A percentile compares a stretch with the other conserved stretches of the same genome.
Evolutionary conservation across 179 eudicot species (phyloP).

Genomic region (Beta lomatogona): DNA sequence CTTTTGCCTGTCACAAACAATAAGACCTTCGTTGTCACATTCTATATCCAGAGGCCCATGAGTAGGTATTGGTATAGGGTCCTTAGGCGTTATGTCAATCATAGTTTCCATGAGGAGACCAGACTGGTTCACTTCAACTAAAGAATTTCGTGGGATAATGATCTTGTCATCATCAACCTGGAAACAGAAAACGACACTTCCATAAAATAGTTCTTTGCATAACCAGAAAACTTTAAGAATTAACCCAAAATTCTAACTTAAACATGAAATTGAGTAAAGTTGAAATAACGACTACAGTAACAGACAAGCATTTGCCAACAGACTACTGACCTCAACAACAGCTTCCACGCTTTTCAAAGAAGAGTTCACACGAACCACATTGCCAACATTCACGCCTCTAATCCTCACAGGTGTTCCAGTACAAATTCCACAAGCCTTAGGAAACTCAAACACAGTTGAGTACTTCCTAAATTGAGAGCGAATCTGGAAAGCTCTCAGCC

Average conservation of each 20-base stretch:
- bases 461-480: conserved; percentile 74
- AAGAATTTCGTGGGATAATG: conserved; percentile 78
- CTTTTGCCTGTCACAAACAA: conserved; percentile 84
- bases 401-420: conserved; percentile 87
- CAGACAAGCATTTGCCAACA: conserved; percentile 6
- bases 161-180: conserved; percentile 90
- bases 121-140: conserved; percentile 92
- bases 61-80: conserved; percentile 79
- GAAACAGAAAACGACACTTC: conserved; percentile 18
- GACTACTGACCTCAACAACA: conserved; percentile 65
- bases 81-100: conserved; percentile 84
- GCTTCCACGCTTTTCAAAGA: conserved; percentile 79
- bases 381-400: conserved; percentile 87
- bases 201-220: neutral
- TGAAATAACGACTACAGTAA: neutral
- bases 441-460: conserved; percentile 69
- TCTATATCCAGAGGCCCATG: conserved; percentile 74
- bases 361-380: conserved; percentile 73
- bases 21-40: conserved; percentile 74
- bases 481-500: conserved; percentile 84
- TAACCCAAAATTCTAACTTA: neutral
- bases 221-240: neutral
- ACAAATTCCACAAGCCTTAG: conserved; percentile 80
- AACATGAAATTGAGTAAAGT: neutral
- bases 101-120: conserved; percentile 96